Base-by-base conservation (phyloP, 208 protist genomes). In the Angomonas deanei region DNA sequence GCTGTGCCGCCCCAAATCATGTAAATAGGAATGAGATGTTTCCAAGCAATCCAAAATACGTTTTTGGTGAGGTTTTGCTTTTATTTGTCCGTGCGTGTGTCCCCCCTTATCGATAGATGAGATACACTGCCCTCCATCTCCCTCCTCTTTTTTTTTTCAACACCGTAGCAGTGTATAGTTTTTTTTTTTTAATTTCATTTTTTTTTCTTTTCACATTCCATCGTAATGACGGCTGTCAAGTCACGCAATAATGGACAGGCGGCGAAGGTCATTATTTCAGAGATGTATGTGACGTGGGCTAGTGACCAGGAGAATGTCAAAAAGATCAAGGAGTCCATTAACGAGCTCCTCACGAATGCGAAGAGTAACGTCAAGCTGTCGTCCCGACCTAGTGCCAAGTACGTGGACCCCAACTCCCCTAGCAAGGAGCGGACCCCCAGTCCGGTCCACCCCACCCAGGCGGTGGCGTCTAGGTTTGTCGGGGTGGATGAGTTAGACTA, bases 401-500 rank as follows among this genome's bases (percentile, higher is more conserved):
- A 70, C 34, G 38, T 58, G 2, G 73, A 71, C 34, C 66, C 64
- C 0, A 59, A 71, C 28, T 21, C 26, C 21, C 50, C 58, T 10
- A 42, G 17, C 6, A 65, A 72, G 38, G 79, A 86, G 26, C 60
- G 74, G 26, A 78, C 74, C 4, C 81, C 81, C 21, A 91, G 84
- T 55, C 84, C 84, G 24, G 69, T 72, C 30, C 69, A 61, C 28
- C 53, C 65, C 30, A 19, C 62, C 19, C 56, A 32, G 26, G 60
- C 64, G 19, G 11, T 52, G 19, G 52, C 74, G 11, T 36, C 62
- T 0, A 76, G 79, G 26, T 76, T 86, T 21, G 60, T 77, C n/a
- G 85, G 82, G 5, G 85, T 92, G 28, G 85, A 92, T 65, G 85
- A 92, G 42, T 50, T 92, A 23, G 85, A 92, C 72, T 72, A 89